Percentiles rank a stretch among this genome's conserved stretches.
phyloP scores from a whole-genome alignment of 1,284 basidiomycete species.

The Inonotus hispidus region DNA sequence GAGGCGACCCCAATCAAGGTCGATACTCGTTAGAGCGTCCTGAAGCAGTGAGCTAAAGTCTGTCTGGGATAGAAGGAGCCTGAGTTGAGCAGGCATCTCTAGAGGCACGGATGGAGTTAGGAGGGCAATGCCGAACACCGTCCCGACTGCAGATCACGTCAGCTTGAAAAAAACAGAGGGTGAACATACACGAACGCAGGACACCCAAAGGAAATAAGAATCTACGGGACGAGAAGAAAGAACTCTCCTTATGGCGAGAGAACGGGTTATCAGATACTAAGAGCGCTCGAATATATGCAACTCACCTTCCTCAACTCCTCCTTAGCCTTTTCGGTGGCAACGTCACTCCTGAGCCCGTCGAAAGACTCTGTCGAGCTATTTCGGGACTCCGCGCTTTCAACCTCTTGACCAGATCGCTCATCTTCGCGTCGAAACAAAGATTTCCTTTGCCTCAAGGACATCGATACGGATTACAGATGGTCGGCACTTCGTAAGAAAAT shows the following conservation, averaged over 20 bases:
- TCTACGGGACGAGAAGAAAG: constrained; percentile 29
- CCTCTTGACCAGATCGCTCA: not conserved
- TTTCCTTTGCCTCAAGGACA: constrained; percentile 9
- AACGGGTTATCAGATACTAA: not conserved
- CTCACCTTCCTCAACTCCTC: constrained; percentile 9
- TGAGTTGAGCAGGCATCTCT: constrained; percentile 34
- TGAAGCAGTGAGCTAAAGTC: constrained; percentile 12
- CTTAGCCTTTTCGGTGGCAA: constrained; percentile 1
- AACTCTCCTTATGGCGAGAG: not conserved
- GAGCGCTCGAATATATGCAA: not conserved
- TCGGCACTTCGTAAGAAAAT: no score
- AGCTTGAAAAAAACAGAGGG: constrained; percentile 17
- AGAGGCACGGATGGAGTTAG: constrained; percentile 33
- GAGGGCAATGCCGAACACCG: constrained; percentile 53
- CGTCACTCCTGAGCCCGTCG: not conserved
- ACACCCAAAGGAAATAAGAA: constrained; percentile 47
- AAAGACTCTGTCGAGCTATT: not conserved
- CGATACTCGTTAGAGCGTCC: constrained; percentile 37
- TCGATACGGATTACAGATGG: no score
- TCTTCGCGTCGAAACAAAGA: not conserved
- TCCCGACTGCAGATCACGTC: constrained; percentile 46
- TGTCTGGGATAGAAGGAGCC: constrained; percentile 30
- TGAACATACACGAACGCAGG: constrained; percentile 35
- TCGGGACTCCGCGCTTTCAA: not conserved
- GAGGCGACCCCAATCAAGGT: constrained; percentile 56